Conservation (phyloP, 106 monocot species). For the Iris macrosiphon region DNA sequence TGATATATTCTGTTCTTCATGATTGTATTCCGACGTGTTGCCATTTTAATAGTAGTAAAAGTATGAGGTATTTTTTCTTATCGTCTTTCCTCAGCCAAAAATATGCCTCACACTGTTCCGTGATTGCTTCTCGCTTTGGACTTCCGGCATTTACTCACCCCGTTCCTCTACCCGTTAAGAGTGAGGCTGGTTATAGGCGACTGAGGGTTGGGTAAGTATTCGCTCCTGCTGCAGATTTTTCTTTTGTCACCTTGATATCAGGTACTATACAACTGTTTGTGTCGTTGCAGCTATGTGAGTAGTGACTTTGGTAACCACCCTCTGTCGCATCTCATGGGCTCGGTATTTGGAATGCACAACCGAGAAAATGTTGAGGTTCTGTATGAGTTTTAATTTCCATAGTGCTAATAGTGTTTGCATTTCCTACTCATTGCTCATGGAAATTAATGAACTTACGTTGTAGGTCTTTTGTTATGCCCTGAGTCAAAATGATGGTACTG, state of each 20-base stretch:
- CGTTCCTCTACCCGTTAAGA: slow-evolving; percentile 38
- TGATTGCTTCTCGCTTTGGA: slow-evolving; percentile 81
- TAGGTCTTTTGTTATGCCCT: slow-evolving; percentile 93
- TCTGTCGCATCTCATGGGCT: slow-evolving; percentile 94
- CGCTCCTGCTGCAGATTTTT: too few species aligned
- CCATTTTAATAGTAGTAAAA: too few species aligned
- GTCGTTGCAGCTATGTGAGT: slow-evolving; percentile 66
- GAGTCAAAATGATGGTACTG: slow-evolving; percentile 84
- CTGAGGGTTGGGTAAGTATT: too few species aligned
- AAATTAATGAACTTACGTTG: background rate
- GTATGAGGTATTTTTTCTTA: too few species aligned
- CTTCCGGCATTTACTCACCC: slow-evolving; percentile 73
- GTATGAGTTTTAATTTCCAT: background rate
- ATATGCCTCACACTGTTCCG: slow-evolving; percentile 85
- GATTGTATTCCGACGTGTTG: too few species aligned
- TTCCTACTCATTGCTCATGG: background rate
- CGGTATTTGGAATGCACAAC: slow-evolving; percentile 94
- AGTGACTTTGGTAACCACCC: slow-evolving; percentile 97
- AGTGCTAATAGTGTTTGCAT: background rate
- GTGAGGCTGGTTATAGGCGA: too few species aligned
- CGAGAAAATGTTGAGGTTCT: slow-evolving; percentile 75
- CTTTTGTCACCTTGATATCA: too few species aligned
- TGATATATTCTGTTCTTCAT: too few species aligned
- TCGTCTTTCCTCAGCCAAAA: slow-evolving; percentile 66
- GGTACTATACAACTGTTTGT: background rate